phyloP scores from a whole-genome alignment of 805 yeast species.

The Cyberlindnera suaveolens region DNA sequence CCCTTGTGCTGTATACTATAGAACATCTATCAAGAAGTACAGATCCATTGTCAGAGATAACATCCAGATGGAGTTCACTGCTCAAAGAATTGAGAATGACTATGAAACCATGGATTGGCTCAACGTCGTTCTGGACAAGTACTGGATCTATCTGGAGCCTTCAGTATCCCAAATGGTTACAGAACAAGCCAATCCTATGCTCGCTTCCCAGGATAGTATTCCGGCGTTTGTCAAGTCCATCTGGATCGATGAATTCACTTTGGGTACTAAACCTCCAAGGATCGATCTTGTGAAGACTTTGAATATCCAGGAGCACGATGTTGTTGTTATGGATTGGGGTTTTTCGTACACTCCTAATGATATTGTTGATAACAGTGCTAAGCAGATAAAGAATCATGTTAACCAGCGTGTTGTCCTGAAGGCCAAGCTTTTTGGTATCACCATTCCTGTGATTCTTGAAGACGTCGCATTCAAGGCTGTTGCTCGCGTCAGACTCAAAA shows the following conservation, averaged over 20 bases:
- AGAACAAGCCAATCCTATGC: conserved; percentile 76
- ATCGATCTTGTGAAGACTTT: conserved; percentile 85
- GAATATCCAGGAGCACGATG: conserved; percentile 83
- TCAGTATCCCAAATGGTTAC: conserved; percentile 78
- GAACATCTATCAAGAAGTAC: conserved; percentile 78
- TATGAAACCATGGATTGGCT: conserved; percentile 96
- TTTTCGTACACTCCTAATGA: conserved; percentile 91
- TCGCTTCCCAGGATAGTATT: conserved; percentile 66
- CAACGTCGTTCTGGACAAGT: conserved; percentile 80
- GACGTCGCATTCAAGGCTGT: conserved; percentile 71
- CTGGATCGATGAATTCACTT: conserved; percentile 84
- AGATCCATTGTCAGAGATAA: conserved; percentile 69
- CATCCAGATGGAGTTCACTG: conserved; percentile 80
- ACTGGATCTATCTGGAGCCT: conserved; percentile 91
- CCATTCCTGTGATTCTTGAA: conserved; percentile 74
- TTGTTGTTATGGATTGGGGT: conserved; percentile 97
- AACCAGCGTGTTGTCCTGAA: conserved; percentile 78
- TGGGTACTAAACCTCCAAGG: conserved; percentile 95
- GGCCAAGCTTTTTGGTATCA: conserved; percentile 74
- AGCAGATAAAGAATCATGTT: conserved; percentile 78
- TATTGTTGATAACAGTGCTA: conserved; percentile 72
- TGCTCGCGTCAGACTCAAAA: conserved; percentile 76
- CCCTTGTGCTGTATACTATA: conserved; percentile 60
- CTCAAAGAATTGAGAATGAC: conserved; percentile 77
- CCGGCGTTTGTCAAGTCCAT: conserved; percentile 81